These are phyloP conservation scores for Zarea fungicola DNA, from an alignment of 2,329 filamentous ascomycete species.

Conservation along the genomic window DNA sequence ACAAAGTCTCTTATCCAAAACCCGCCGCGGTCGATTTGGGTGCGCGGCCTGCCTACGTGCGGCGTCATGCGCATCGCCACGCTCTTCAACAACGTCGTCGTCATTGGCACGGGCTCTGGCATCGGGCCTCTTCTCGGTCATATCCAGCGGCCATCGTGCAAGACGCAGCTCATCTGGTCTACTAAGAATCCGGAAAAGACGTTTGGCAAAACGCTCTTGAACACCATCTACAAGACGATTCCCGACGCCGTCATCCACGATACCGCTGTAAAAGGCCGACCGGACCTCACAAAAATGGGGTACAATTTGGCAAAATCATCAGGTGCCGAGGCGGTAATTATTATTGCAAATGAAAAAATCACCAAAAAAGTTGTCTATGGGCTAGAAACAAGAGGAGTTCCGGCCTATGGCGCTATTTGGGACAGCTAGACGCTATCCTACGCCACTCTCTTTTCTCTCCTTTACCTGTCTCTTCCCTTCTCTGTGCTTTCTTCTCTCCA, in stretches of 20 bases:
- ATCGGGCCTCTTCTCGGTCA: constrained; percentile 64
- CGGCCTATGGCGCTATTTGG: constrained; percentile 70
- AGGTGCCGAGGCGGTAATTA: constrained; percentile 63
- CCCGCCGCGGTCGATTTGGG: constrained; percentile 59
- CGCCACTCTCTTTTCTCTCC: neutral
- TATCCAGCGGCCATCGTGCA: constrained; percentile 45
- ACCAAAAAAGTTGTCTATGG: constrained; percentile 65
- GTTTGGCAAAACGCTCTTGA: constrained; percentile 54
- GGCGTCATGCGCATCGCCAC: constrained; percentile 64
- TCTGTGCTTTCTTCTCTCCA: too few relatives aligned
- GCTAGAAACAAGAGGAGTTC: constrained; percentile 59
- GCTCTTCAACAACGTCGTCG: constrained; percentile 59
- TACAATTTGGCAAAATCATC: constrained; percentile 52
- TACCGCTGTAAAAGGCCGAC: constrained; percentile 53
- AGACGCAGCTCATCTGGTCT: constrained; percentile 63
- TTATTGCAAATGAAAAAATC: constrained; percentile 65
- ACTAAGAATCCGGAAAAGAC: constrained; percentile 56
- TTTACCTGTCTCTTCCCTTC: too few relatives aligned
- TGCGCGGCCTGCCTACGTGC: constrained; percentile 60
- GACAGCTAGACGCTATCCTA: constrained; percentile 38
- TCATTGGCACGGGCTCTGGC: constrained; percentile 68
- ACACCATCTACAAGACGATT: constrained; percentile 52
- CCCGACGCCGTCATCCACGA: constrained; percentile 62
- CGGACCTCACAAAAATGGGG: constrained; percentile 48
- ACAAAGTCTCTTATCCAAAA: constrained; percentile 58